Percentiles rank a stretch among this genome's conserved stretches.
Evolutionary conservation across 78 protist genomes (phyloP).

Genomic region (Parvularia atlantis): DNA sequence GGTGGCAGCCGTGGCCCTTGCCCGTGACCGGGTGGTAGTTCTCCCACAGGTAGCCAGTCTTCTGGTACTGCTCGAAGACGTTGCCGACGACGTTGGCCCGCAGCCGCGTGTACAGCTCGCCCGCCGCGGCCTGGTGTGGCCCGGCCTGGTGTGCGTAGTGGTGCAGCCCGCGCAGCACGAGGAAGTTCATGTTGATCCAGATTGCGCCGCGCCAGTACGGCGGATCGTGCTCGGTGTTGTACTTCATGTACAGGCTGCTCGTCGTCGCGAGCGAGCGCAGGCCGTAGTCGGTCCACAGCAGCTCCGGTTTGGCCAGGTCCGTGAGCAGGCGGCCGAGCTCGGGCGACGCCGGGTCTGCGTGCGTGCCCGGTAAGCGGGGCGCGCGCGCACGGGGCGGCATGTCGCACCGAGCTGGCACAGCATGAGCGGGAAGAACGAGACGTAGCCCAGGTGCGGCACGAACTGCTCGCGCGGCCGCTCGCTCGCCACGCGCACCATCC

Average conservation of each 20-base stretch:
- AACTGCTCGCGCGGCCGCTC: neutral
- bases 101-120: conserved; percentile 17
- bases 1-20: conserved; percentile 61
- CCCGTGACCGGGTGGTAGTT: conserved; percentile 73
- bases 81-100: conserved; percentile 37
- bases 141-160: conserved; percentile 1
- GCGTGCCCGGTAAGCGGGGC: no score
- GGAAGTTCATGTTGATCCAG: conserved; percentile 90
- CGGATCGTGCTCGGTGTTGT: conserved; percentile 6
- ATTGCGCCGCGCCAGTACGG: conserved; percentile 88
- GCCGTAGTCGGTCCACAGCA: conserved; percentile 34
- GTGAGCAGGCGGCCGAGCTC: neutral
- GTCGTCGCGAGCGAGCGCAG: conserved; percentile 1
- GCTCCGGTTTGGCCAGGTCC: conserved; percentile 19
- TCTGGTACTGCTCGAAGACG: conserved; percentile 18
- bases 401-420: conserved; percentile 23
- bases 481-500: neutral
- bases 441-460: conserved; percentile 47
- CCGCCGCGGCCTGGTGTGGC: neutral
- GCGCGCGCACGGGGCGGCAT: no score
- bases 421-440: conserved; percentile 73
- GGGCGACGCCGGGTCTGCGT: neutral
- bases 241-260: neutral
- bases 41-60: conserved; percentile 81
- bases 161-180: conserved; percentile 38